Percentiles rank a stretch among this genome's conserved stretches.
Conservation (phyloP, 2,329 filamentous ascomycete species). For the Fusarium buharicum region DNA sequence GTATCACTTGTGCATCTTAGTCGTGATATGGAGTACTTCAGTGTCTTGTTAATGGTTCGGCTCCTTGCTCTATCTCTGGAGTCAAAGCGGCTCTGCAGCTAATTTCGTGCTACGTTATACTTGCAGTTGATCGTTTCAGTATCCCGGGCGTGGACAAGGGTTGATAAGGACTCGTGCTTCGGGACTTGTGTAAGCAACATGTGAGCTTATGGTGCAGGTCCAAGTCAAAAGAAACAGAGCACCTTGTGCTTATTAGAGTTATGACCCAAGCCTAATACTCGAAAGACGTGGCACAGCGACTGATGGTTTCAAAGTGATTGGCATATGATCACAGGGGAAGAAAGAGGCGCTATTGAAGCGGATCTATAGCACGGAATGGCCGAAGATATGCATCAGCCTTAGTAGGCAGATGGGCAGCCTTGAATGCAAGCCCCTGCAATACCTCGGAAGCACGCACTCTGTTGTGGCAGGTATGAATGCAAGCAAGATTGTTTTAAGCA, state of each 20-base stretch:
- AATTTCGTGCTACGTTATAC: not conserved
- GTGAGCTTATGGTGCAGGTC: too few species aligned
- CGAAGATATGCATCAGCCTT: conserved; percentile 1
- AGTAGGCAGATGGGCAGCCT: not conserved
- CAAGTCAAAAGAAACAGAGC: too few species aligned
- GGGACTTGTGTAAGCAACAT: not conserved
- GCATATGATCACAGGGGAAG: not conserved
- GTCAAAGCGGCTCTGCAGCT: not conserved
- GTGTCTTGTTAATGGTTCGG: not conserved
- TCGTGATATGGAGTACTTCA: not conserved
- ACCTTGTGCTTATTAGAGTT: too few species aligned
- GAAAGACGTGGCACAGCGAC: too few species aligned
- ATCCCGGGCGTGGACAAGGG: not conserved
- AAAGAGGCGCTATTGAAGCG: not conserved
- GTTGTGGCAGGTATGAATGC: not conserved
- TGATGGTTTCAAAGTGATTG: not conserved
- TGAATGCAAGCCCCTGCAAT: not conserved
- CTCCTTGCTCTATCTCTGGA: not conserved
- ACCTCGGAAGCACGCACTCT: not conserved
- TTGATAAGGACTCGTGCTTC: not conserved
- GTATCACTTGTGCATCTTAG: not conserved
- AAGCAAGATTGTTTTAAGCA: not conserved
- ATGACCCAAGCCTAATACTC: too few species aligned
- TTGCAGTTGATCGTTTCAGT: not conserved
- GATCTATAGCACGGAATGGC: not conserved